Percentiles rank a stretch among this genome's conserved stretches.
phyloP scores from a whole-genome alignment of 768 basidiomycete genomes.

The Naematelia aurantialba region DNA sequence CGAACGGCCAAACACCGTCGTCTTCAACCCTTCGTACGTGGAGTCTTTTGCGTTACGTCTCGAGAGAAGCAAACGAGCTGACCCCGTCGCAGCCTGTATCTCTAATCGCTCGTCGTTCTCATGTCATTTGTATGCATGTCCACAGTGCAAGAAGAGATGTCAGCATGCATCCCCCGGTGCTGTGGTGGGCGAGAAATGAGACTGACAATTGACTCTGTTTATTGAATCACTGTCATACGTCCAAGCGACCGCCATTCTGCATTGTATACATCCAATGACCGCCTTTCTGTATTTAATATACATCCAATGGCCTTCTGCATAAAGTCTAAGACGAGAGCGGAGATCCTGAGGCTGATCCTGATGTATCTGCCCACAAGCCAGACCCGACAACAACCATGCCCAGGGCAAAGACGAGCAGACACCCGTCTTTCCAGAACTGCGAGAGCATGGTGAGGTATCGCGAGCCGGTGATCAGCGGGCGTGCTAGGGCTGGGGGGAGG shows the following conservation, averaged over 20 bases:
- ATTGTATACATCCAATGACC: not conserved
- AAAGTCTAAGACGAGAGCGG: not conserved
- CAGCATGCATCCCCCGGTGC: too few relatives aligned
- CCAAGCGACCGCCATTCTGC: not conserved
- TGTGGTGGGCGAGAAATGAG: constrained; percentile 1
- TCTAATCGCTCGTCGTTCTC: not conserved
- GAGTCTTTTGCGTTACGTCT: not conserved
- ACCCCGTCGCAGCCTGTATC: not conserved
- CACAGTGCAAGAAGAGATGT: too few relatives aligned
- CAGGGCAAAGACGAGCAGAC: constrained; percentile 42
- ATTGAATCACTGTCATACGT: constrained; percentile 1
- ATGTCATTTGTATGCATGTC: not conserved
- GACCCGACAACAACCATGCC: constrained; percentile 30
- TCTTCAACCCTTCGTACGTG: constrained; percentile 51
- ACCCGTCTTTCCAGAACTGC: constrained; percentile 48
- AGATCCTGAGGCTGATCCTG: constrained; percentile 1
- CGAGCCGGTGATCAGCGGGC: constrained; percentile 44
- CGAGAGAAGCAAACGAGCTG: too few relatives aligned
- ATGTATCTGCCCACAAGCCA: not conserved
- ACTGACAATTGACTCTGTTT: constrained; percentile 17
- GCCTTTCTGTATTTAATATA: too few relatives aligned
- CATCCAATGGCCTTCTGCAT: too few relatives aligned
- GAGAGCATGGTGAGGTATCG: constrained; percentile 41
- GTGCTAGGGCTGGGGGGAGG: constrained; percentile 44
- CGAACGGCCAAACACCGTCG: constrained; percentile 84